phyloP scores from a whole-genome alignment of 306 rosid species.

The Prunus mira region DNA sequence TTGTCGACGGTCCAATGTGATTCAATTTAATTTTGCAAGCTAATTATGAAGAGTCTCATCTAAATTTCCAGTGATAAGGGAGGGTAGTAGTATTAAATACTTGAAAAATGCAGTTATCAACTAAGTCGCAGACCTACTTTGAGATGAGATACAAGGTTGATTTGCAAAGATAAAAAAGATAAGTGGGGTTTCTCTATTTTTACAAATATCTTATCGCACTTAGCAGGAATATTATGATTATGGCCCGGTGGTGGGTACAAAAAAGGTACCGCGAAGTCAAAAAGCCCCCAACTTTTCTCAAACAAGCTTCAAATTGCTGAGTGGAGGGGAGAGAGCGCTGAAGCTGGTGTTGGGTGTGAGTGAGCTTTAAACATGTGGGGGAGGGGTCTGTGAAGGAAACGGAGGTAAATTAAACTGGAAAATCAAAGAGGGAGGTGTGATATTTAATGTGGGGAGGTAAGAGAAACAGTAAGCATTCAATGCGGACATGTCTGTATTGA shows the following conservation, averaged over 20 bases:
- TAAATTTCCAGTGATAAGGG: too few species aligned
- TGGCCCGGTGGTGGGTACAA: not conserved
- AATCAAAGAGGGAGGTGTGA: slow-evolving; percentile 8
- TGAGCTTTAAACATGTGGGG: not conserved
- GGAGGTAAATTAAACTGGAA: slow-evolving; percentile 21
- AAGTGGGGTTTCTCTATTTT: not conserved
- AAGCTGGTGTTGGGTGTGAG: not conserved
- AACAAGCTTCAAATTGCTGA: slow-evolving; percentile 14
- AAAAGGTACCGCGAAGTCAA: slow-evolving; percentile 20
- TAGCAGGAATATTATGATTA: not conserved
- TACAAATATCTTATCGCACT: not conserved
- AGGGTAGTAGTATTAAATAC: not conserved
- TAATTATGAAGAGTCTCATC: not conserved
- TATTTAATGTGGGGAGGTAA: slow-evolving; percentile 29
- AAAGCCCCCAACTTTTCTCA: slow-evolving; percentile 19
- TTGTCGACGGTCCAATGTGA: not conserved
- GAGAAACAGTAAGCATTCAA: slow-evolving; percentile 39
- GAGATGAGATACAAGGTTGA: not conserved
- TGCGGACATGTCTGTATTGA: slow-evolving; percentile 39
- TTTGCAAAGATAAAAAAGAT: too few species aligned
- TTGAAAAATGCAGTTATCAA: not conserved
- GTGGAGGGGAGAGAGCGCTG: not conserved
- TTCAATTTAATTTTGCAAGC: not conserved
- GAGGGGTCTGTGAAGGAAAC: not conserved
- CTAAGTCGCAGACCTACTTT: too few species aligned